These are phyloP conservation scores for Aspergillus latus DNA, from an alignment of 2,329 filamentous ascomycete species.

Conservation along the genomic window DNA sequence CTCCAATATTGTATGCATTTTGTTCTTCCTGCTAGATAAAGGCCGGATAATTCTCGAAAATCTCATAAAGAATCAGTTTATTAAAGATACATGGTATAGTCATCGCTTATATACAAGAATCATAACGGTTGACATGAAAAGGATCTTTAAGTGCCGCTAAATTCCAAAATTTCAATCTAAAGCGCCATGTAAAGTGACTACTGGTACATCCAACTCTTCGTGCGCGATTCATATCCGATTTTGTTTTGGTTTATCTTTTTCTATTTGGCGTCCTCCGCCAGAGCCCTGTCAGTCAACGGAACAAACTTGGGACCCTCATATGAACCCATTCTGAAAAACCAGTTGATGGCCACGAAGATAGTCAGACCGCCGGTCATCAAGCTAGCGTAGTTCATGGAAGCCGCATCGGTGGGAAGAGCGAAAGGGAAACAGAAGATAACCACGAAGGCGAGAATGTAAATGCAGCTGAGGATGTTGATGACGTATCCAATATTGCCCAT, in stretches of 20 bases:
- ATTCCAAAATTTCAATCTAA: neutral
- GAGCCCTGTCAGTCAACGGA: constrained; percentile 34
- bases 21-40: neutral
- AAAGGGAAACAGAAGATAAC: constrained; percentile 15
- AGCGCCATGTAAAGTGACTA: neutral
- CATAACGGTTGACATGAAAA: neutral
- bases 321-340: constrained; percentile 26
- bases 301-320: constrained; percentile 41
- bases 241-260: neutral
- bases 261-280: constrained; percentile 31
- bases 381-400: constrained; percentile 54
- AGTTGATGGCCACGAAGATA: constrained; percentile 28
- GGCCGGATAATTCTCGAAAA: no score
- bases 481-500: constrained; percentile 35
- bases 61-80: neutral
- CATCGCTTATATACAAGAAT: neutral
- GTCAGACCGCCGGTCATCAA: constrained; percentile 33
- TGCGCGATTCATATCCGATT: neutral
- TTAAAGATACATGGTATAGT: neutral
- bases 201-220: neutral
- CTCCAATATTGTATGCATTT: neutral
- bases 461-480: constrained; percentile 54
- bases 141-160: neutral
- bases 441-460: constrained; percentile 33
- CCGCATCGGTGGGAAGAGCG: neutral